Evolutionary conservation across 345 rosid genomes (phyloP).

Genomic region (Euphorbia peplus): DNA sequence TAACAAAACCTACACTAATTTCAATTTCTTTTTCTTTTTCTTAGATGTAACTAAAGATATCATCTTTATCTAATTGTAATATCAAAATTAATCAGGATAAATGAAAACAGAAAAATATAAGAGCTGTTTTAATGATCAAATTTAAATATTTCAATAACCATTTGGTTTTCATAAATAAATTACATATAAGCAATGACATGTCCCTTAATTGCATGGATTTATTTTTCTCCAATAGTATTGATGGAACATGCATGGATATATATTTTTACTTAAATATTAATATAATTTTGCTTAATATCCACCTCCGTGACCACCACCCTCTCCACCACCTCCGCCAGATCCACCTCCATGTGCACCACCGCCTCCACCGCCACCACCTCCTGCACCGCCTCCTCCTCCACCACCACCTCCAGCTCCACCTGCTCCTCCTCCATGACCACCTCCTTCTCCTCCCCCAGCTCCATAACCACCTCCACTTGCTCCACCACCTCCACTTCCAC

Average conservation of each 20-base stretch:
- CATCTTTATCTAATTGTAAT: too few relatives aligned
- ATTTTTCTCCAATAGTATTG: background rate
- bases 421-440: background rate
- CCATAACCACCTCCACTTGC: slow-evolving; percentile 18
- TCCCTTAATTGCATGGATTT: background rate
- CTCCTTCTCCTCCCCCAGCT: slow-evolving; percentile 10
- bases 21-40: too few relatives aligned
- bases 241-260: background rate
- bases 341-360: background rate
- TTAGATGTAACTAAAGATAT: too few relatives aligned
- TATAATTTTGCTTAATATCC: slow-evolving; percentile 22
- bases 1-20: too few relatives aligned
- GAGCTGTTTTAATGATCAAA: background rate
- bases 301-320: slow-evolving; percentile 39
- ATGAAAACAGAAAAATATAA: background rate
- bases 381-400: background rate
- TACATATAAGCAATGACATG: slow-evolving; percentile 5
- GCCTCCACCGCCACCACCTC: background rate
- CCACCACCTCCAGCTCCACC: background rate
- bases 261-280: background rate
- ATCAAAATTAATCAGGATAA: too few relatives aligned
- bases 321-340: slow-evolving; percentile 13
- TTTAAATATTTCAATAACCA: background rate
- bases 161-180: background rate
- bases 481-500: slow-evolving; percentile 2